Evolutionary conservation across 176 grass and related monocot species (phyloP).

Genomic region (Oryza brachyantha): DNA sequence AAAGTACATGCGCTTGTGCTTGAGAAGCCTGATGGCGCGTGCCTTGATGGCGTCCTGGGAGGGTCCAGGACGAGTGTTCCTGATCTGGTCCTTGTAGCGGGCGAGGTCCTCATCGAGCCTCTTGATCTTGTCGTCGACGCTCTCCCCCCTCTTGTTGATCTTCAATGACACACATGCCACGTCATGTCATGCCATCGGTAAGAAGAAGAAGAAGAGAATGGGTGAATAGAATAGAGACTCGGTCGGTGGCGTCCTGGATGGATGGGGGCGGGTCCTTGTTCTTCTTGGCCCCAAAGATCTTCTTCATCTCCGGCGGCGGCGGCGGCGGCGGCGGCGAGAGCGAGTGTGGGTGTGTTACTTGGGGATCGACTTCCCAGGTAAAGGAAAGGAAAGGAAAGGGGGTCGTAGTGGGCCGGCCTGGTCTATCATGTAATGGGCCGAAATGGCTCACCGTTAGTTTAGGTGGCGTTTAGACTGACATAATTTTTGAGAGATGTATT

Average conservation of each 20-base stretch:
- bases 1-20: slow-evolving; percentile 77
- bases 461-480: too few species aligned
- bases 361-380: too few species aligned
- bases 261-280: slow-evolving; percentile 73
- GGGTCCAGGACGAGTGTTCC: slow-evolving; percentile 76
- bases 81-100: slow-evolving; percentile 84
- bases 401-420: too few species aligned
- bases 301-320: slow-evolving; percentile 58
- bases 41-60: slow-evolving; percentile 97
- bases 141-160: slow-evolving; percentile 90
- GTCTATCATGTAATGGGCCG: too few species aligned
- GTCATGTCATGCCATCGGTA: too few species aligned
- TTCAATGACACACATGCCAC: not conserved
- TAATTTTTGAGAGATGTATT: too few species aligned
- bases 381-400: too few species aligned
- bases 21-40: slow-evolving; percentile 81
- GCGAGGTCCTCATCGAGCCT: slow-evolving; percentile 86
- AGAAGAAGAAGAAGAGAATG: too few species aligned
- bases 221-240: slow-evolving; percentile 30
- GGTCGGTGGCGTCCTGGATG: slow-evolving; percentile 85
- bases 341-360: too few species aligned
- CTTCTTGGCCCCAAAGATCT: slow-evolving; percentile 90
- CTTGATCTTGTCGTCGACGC: slow-evolving; percentile 93
- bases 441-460: too few species aligned
- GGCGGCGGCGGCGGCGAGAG: not conserved